A percentile compares a stretch with the other conserved stretches of the same genome.
These are phyloP conservation scores for Camptophora hylomeconis DNA, from an alignment of 2,329 filamentous ascomycete genomes.

Conservation along the genomic window DNA sequence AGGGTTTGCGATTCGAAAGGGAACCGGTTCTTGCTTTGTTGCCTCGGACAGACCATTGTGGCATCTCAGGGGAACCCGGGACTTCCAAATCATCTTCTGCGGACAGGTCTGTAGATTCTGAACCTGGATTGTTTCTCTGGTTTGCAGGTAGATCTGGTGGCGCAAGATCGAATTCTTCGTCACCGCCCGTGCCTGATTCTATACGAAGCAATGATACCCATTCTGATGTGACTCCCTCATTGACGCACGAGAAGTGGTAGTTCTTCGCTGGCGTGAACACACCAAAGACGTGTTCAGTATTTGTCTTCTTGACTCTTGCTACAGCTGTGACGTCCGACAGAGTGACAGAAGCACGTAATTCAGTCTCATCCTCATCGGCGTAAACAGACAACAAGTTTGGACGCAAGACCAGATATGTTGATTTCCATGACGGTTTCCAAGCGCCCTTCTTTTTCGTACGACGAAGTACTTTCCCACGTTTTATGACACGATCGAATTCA, in stretches of 20 bases:
- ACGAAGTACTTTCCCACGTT: slow-evolving; percentile 74
- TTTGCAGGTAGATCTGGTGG: slow-evolving; percentile 11
- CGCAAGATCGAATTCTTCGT: slow-evolving; percentile 66
- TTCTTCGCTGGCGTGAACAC: slow-evolving; percentile 85
- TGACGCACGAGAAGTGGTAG: slow-evolving; percentile 72
- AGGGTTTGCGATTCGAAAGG: slow-evolving; percentile 15
- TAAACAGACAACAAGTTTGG: slow-evolving; percentile 87
- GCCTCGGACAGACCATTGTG: slow-evolving; percentile 3
- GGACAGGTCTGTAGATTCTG: slow-evolving; percentile 28
- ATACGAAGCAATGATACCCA: slow-evolving; percentile 75
- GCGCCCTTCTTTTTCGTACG: slow-evolving; percentile 70
- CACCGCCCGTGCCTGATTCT: slow-evolving; percentile 73
- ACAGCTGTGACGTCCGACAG: slow-evolving; percentile 86
- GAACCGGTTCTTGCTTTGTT: slow-evolving; percentile 7
- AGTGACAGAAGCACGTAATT: slow-evolving; percentile 75
- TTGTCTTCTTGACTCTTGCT: slow-evolving; percentile 75
- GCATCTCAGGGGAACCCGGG: slow-evolving; percentile 24
- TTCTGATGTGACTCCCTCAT: slow-evolving; percentile 60
- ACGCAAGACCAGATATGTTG: slow-evolving; percentile 75
- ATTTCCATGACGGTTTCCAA: slow-evolving; percentile 67
- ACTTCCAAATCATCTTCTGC: slow-evolving; percentile 24
- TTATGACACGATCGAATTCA: slow-evolving; percentile 87
- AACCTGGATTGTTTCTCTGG: slow-evolving; percentile 23
- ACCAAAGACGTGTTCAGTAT: slow-evolving; percentile 76
- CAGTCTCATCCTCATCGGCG: slow-evolving; percentile 79